Evolutionary conservation across 441 rosid genomes (phyloP).

Genomic region (Cnidoscolus chayamansa): DNA sequence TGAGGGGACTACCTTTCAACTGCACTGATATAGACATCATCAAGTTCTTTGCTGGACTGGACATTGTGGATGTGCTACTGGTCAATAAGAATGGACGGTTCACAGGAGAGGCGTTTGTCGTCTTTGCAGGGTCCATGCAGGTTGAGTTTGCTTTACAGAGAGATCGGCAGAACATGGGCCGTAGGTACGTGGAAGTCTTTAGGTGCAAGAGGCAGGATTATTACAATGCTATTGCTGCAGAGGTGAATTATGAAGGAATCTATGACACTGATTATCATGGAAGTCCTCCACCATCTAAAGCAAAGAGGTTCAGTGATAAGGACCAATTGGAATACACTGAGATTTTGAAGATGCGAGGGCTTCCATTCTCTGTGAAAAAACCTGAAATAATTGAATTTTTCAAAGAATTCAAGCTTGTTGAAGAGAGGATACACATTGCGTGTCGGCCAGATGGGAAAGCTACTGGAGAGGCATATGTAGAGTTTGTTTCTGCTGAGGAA

Average conservation of each 20-base stretch:
- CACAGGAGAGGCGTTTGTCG: slow-evolving; percentile 83
- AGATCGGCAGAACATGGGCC: slow-evolving; percentile 83
- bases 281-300: slow-evolving; percentile 65
- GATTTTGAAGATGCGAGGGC: slow-evolving; percentile 81
- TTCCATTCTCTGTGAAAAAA: slow-evolving; percentile 73
- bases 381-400: slow-evolving; percentile 65
- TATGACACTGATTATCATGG: slow-evolving; percentile 63
- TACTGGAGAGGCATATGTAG: slow-evolving; percentile 87
- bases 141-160: slow-evolving; percentile 82
- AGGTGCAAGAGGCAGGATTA: slow-evolving; percentile 78
- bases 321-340: slow-evolving; percentile 71
- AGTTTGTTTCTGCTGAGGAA: slow-evolving; percentile 66
- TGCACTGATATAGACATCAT: slow-evolving; percentile 82
- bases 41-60: slow-evolving; percentile 89
- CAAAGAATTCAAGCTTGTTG: slow-evolving; percentile 52
- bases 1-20: slow-evolving; percentile 88
- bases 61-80: slow-evolving; percentile 80
- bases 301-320: slow-evolving; percentile 58
- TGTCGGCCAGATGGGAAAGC: slow-evolving; percentile 92
- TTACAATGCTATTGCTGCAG: slow-evolving; percentile 78
- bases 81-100: slow-evolving; percentile 72
- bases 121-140: slow-evolving; percentile 70
- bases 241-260: slow-evolving; percentile 68
- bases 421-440: slow-evolving; percentile 65
- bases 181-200: slow-evolving; percentile 82